Evolutionary conservation across 441 rosid species (phyloP).

Genomic region (Populus trichocarpa): DNA sequence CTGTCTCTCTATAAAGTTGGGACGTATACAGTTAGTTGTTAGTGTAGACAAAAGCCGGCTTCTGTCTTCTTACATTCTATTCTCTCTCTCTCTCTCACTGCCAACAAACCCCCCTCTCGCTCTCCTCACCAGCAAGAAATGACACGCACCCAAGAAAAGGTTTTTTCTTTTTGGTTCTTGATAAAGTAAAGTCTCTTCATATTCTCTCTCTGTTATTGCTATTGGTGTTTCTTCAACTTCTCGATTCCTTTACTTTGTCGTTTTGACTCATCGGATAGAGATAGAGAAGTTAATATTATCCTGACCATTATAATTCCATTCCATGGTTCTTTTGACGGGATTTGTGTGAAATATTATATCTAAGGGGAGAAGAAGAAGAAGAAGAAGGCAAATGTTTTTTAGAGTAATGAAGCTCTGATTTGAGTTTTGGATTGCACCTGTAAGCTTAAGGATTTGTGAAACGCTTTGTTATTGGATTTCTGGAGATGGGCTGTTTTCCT

Average conservation of each 20-base stretch:
- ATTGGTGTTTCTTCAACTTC: conserved; percentile 9
- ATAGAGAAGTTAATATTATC: not conserved
- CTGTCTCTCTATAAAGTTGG: not conserved
- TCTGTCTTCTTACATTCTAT: not conserved
- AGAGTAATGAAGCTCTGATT: conserved; percentile 15
- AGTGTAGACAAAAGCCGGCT: conserved; percentile 22
- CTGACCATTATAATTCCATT: not conserved
- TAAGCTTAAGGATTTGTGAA: conserved; percentile 4
- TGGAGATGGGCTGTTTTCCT: conserved; percentile 87
- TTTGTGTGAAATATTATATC: conserved; percentile 8
- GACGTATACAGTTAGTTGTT: not conserved
- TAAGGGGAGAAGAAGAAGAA: not conserved
- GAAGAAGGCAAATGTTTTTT: conserved; percentile 4
- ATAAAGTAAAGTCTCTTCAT: not conserved
- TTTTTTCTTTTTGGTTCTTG: not conserved
- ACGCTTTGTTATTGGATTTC: conserved; percentile 9
- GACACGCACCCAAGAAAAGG: not conserved
- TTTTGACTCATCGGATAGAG: not conserved
- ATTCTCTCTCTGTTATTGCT: conserved; percentile 7
- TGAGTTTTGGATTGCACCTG: not conserved
- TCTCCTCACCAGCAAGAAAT: conserved; percentile 9
- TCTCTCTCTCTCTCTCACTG: conserved; percentile 13
- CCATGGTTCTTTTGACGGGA: conserved; percentile 10
- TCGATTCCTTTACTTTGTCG: not conserved
- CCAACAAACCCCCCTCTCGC: not conserved